These are phyloP conservation scores for Penicillium goetzii DNA, from an alignment of 495 filamentous ascomycete genomes.

Conservation along the genomic window DNA sequence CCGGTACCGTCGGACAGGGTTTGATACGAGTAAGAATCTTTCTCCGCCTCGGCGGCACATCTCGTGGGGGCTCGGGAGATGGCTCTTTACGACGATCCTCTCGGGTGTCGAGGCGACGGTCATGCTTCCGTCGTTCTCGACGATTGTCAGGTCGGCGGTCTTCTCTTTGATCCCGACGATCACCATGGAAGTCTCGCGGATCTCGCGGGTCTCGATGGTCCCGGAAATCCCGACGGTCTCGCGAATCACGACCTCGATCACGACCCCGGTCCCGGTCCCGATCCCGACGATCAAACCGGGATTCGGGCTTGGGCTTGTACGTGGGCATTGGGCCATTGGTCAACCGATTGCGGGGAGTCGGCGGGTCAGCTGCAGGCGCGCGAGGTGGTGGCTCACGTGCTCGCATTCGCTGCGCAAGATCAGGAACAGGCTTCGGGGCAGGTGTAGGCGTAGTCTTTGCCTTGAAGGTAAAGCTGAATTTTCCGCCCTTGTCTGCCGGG, in stretches of 20 bases:
- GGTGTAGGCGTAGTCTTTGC: conserved; percentile 62
- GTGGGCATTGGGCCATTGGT: conserved; percentile 45
- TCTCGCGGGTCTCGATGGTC: conserved; percentile 54
- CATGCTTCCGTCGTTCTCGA: conserved; percentile 39
- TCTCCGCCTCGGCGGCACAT: conserved; percentile 60
- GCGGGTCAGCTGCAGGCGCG: conserved; percentile 36
- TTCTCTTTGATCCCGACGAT: conserved; percentile 45
- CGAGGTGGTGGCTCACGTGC: conserved; percentile 51
- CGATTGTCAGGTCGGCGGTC: conserved; percentile 43
- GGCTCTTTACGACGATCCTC: conserved; percentile 47
- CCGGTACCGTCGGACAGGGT: conserved; percentile 66
- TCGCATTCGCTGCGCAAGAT: conserved; percentile 72
- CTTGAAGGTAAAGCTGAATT: conserved; percentile 90
- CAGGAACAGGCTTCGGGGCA: conserved; percentile 67
- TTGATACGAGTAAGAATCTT: conserved; percentile 73
- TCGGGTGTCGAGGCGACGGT: conserved; percentile 38
- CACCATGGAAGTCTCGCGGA: conserved; percentile 57
- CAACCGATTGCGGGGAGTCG: conserved; percentile 41
- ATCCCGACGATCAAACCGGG: conserved; percentile 47
- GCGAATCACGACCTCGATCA: conserved; percentile 43
- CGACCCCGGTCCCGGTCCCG: conserved; percentile 50
- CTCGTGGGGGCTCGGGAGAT: conserved; percentile 32
- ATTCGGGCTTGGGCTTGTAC: conserved; percentile 48
- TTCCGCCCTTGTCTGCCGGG: conserved; percentile 62
- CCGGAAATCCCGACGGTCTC: conserved; percentile 48